Evolutionary conservation across 352 stramenopile species (phyloP), one percentile per base, ranked within the genome.

Genomic region (Globisporangium iwayamae): DNA sequence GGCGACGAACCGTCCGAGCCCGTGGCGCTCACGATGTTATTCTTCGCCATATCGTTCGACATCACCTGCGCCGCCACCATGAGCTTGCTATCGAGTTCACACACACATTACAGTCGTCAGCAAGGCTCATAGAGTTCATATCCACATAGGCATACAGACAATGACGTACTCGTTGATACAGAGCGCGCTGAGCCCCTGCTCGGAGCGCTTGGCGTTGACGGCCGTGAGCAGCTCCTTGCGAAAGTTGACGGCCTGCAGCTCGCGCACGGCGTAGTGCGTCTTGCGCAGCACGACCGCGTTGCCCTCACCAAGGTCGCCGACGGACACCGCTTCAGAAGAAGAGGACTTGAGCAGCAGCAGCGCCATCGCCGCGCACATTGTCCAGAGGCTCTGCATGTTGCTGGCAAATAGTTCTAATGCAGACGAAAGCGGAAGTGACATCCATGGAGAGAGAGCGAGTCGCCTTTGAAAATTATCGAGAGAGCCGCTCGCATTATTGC

Each of bases 191-290:
- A 85, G 66, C 8, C 68, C 69, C 36, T 76, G 60, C 4, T 70
- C 60, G 41, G 74, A 61, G 39, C 77, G 77, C 30, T 68, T 75
- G 5, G 57, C 60, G 62, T 85, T 85, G 38, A 85, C 68, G 2
- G 62, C 59, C 20, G 68, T 50, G 36, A 79, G 53, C 34, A 85
- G 25, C 47, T 85, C 72, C 57, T 69, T 46, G 32, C 76, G 76
- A 56, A 85, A 85, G 68, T 75, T 77, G 28, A 83, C 57, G 20
- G 66, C 74, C 62, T 79, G 75, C 39, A 78, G 56, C 18, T 20
- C 60, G 14, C 70, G 70, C 34, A 22, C 38, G 4, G 16, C 16
- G 34, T 61, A 46, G 30, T 28, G 41, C 5, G 53, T 13, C 48
- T 61, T 62, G 45, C 39, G 60, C 38, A 65, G 50, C 16, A 67